Evolutionary conservation across 768 basidiomycete genomes (phyloP), one percentile per base, ranked within the genome.

Genomic region (Tylopilus vinaceipallidus): DNA sequence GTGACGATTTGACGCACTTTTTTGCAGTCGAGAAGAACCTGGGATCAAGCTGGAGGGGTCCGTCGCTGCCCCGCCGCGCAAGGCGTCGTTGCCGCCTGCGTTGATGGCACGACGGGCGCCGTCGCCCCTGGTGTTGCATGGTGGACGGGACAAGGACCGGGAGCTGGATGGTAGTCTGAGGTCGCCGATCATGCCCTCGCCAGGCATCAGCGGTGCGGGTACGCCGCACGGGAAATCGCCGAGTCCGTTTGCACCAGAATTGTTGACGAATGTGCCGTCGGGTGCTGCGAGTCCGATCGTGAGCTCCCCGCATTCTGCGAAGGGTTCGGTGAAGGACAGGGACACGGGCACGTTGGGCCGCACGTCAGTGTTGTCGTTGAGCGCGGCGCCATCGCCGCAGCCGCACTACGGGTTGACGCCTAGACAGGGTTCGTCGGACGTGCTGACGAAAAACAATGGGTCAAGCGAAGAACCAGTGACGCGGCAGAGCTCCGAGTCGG

Each of bases 191-290:
- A 6, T 12, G 27, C 6, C n/a, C 12, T 29, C 27, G 12, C 27
- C 27, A 6, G 27, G 6, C 27, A 29, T 29, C 6, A 29, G 12
- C 27, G n/a, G n/a, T n/a, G n/a, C n/a, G 26, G 33, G 67, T 40
- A 20, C 27, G 11, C 57, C 24, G 6, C 27, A 29, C 3, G 2
- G 45, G 16, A 72, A 67, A 26, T 71, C 73, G 11, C 63, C 67
- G 1, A 75, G 73, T 37, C 74, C 75, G 0, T 58, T 76, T 14
- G 54, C 67, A 0, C 69, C 67, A 35, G 64, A 61, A 1, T 47
- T 55, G 38, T 6, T 49, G 2, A 47, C 24, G 12, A 41, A 54
- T 14, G 16, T 16, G 17, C 7, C n/a, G 12, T 33, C 16, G 6
- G 8, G 0, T 35, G 3, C n/a, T 42, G 32, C 20, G 6, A 63